Conservation (phyloP, 225 moss, liverwort and hornwort species). For the Pseudoscleropodium purum region DNA sequence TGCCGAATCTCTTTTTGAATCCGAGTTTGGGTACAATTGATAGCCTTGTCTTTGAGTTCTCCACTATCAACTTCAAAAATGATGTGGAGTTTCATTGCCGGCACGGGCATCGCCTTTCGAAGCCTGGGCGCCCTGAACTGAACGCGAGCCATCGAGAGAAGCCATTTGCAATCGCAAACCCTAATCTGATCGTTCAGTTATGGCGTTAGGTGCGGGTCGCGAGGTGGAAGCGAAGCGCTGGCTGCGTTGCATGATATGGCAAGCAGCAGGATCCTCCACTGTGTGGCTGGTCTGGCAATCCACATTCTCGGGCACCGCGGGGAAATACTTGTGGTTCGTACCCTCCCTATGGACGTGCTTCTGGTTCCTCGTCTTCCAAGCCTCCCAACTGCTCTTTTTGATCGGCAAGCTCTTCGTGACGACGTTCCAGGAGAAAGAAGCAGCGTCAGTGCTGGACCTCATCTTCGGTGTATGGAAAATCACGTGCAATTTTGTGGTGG, state of each 20-base stretch:
- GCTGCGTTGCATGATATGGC: constrained; percentile 67
- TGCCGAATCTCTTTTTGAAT: not conserved
- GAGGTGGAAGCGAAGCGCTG: constrained; percentile 79
- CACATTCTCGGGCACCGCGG: constrained; percentile 12
- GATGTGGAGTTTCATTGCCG: not conserved
- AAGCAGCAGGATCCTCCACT: constrained; percentile 31
- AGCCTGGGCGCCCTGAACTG: not conserved
- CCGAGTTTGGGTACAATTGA: not conserved
- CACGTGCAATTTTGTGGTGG: constrained; percentile 22
- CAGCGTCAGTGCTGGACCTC: constrained; percentile 37
- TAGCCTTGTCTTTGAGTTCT: not conserved
- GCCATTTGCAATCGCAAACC: not conserved
- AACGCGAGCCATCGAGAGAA: not conserved
- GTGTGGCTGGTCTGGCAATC: constrained; percentile 56
- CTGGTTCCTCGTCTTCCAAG: constrained; percentile 52
- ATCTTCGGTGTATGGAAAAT: constrained; percentile 27
- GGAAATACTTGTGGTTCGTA: constrained; percentile 11
- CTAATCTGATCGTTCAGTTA: not conserved
- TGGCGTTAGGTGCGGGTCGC: constrained; percentile 33
- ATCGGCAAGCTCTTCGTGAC: constrained; percentile 52
- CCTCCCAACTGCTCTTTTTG: constrained; percentile 41
- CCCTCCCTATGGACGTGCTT: constrained; percentile 34
- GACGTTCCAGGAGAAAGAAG: constrained; percentile 50
- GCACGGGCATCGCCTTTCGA: not conserved
- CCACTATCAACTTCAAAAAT: not conserved